A percentile compares a stretch with the other conserved stretches of the same genome.
These are phyloP conservation scores for Rhizopogon roseolus DNA, from an alignment of 768 basidiomycete species.

Conservation along the genomic window DNA sequence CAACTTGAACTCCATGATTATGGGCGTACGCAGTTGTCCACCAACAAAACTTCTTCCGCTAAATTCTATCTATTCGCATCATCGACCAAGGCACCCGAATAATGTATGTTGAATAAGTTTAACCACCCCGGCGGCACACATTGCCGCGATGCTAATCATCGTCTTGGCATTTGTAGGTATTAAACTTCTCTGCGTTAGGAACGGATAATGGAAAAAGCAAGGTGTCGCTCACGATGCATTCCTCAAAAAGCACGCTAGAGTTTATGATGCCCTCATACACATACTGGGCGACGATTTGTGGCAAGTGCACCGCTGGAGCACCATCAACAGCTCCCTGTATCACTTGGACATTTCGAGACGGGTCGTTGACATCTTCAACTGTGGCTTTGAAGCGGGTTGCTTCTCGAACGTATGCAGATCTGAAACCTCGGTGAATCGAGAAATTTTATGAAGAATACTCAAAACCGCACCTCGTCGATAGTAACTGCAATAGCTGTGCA, in stretches of 20 bases:
- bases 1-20: too few relatives aligned
- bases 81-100: too few relatives aligned
- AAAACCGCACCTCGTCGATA: constrained; percentile 12
- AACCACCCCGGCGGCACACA: too few relatives aligned
- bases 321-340: constrained; percentile 14
- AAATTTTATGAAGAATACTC: not conserved
- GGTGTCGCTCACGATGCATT: constrained; percentile 15
- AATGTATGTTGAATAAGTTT: too few relatives aligned
- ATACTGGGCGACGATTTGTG: constrained; percentile 16
- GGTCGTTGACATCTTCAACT: constrained; percentile 5
- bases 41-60: too few relatives aligned
- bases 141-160: too few relatives aligned
- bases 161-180: not conserved
- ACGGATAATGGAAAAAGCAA: not conserved
- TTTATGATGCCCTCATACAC: constrained; percentile 16
- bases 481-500: constrained; percentile 12
- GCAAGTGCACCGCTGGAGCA: constrained; percentile 14
- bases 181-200: not conserved
- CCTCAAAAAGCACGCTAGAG: constrained; percentile 17
- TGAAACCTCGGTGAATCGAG: not conserved
- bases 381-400: constrained; percentile 22
- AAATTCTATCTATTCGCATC: too few relatives aligned
- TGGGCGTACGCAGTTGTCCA: too few relatives aligned
- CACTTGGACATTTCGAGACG: constrained; percentile 12
- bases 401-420: constrained; percentile 18